Evolutionary conservation across 331 rosid genomes (phyloP), one percentile per base, ranked within the genome.

Genomic region (Rosa hybrid): DNA sequence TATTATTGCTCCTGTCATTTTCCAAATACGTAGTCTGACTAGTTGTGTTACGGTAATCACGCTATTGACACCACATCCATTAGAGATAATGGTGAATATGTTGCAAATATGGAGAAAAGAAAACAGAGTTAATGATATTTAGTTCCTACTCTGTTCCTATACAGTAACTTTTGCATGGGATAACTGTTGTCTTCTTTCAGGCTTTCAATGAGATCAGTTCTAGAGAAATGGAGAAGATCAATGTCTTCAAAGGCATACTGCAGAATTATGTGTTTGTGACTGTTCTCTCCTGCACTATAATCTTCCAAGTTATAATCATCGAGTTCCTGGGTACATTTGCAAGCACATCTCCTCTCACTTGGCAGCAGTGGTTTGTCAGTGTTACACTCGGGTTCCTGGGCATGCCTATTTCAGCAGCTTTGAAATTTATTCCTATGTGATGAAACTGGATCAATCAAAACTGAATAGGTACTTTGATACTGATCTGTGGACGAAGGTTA

Each of bases 151-250:
- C 57, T 72, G 27, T 72, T 38, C 25, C 49, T 7, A 34, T 3
- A 34, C 2, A 3, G 39, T 34, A 34, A 34, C 6, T 63, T 18
- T 9, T 65, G 10, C 63, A 21, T 30, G 77, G 69, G 64, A 60
- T 41, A 80, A 79, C 82, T 74, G 80, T 39, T 71, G 45, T 72
- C 74, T 86, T 87, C 65, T 56, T 72, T 53, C 80, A 96, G 98
- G 98, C 84, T 80, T 96, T 96, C 88, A 96, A 96, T 81, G 98
- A 93, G 97, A 86, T 96, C 84, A 96, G 91, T 88, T 96, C 97
- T 12, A 89, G 99, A 81, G 99, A 96, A 83, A 96, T 93, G 99
- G 99, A 93, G 90, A 96, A 90, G 91, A 77, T 93, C 78, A 93
- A 96, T 68, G 98, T 96, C 54, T 88, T 93, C 79, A 80, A 93